Evolutionary conservation across 805 yeast genomes (phyloP), one percentile per base, ranked within the genome.

Genomic region (Lachancea kluyveri): DNA sequence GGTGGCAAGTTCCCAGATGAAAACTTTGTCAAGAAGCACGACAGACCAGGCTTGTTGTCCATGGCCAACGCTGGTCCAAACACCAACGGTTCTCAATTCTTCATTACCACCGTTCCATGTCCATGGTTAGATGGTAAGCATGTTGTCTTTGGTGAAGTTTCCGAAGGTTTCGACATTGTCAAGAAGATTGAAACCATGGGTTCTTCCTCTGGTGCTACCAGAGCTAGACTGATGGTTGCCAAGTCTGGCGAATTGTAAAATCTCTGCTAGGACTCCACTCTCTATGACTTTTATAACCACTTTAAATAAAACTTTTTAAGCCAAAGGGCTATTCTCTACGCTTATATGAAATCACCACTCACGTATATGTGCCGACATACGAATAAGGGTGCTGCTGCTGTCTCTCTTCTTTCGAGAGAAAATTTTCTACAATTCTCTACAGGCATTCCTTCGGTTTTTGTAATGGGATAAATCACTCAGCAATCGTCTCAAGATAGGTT

Each of bases 51-150:
- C 74, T 67, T 81, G 65, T 63, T 85, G 59, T 84, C 95, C 42
- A 90, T 90, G 96, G 96, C 96, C 62, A 90, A 90, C 62, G 94
- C 96, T 44, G 96, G 96, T 51, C 95, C 94, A 64, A 84, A 86
- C 79, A 85, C 96, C 68, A 90, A 90, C 69, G 96, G 96, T 37
- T 87, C 96, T 35, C 97, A 88, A 69, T 88, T 88, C 68, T 88
- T 90, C 75, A 81, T 86, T 68, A 86, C 96, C 62, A 86, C 95
- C 37, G 88, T 83, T 33, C 70, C 79, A 46, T 70, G 80, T 54
- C 81, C 92, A 40, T 84, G 92, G 90, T 74, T 88, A 62, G 94
- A 87, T 56, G 95, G 95, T 43, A 79, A 80, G 67, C 94, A 87
- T 72, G 95, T 85, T 56, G 96, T 88, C 40, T 88, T 88, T 54